Percentiles rank a stretch among this genome's conserved stretches.
These are phyloP conservation scores for Pseudonitzschia pungens DNA, from an alignment of 108 stramenopile species.

Conservation along the genomic window DNA sequence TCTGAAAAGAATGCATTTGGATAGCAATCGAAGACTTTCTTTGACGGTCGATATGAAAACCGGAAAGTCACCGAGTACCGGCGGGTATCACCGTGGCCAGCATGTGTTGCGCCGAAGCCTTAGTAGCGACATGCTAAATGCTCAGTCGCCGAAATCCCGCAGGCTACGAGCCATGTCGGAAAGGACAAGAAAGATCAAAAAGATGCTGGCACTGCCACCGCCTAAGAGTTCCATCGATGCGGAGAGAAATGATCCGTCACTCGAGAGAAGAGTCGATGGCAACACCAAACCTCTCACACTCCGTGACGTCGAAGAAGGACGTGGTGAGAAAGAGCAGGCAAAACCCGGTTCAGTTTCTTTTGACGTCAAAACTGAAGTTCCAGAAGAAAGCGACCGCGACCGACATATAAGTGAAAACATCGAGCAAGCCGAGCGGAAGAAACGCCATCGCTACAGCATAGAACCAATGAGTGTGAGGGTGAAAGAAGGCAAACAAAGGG, in stretches of 20 bases:
- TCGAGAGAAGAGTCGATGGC: no score
- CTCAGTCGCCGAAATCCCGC: conserved; percentile 1
- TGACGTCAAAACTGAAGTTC: no score
- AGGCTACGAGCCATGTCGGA: background rate
- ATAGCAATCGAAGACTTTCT: background rate
- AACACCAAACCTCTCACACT: no score
- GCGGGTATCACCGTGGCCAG: background rate
- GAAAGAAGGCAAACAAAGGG: no score
- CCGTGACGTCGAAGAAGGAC: no score
- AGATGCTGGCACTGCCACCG: background rate
- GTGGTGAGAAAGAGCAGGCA: no score
- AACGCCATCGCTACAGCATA: background rate
- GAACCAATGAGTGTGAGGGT: background rate
- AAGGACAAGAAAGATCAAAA: background rate
- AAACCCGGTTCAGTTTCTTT: no score
- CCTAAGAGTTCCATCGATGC: background rate
- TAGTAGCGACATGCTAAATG: background rate
- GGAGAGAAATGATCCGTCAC: background rate
- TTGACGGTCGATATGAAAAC: conserved; percentile 8
- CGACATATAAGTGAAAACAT: no score
- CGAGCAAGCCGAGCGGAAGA: background rate
- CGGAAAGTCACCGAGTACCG: background rate
- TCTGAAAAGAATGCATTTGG: background rate
- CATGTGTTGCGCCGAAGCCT: background rate
- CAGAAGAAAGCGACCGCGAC: no score